phyloP scores from a whole-genome alignment of 805 yeast genomes.

The Teunomyces stri region DNA sequence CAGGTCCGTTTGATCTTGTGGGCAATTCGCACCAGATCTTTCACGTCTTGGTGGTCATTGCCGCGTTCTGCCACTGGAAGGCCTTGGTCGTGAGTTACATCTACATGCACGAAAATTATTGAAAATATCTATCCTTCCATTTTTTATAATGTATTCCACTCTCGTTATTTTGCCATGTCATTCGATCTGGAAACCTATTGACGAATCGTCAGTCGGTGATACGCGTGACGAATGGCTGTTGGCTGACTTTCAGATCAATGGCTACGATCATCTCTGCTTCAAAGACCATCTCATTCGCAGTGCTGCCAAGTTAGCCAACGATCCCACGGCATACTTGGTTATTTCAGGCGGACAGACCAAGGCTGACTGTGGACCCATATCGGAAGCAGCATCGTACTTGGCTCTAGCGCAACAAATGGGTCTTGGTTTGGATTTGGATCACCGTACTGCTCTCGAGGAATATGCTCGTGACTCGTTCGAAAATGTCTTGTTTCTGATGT shows the following conservation, averaged over 20 bases:
- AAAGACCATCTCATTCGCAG: conserved; percentile 56
- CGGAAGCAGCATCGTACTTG: conserved; percentile 62
- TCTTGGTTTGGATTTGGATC: conserved; percentile 5
- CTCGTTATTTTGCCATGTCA: conserved; percentile 51
- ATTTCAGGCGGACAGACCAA: conserved; percentile 76
- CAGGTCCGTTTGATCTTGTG: conserved; percentile 53
- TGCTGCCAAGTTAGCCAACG: conserved; percentile 30
- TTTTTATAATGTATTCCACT: not conserved
- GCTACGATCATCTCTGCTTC: conserved; percentile 66
- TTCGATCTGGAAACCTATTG: conserved; percentile 50
- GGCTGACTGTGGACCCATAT: conserved; percentile 47
- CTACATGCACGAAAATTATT: conserved; percentile 36
- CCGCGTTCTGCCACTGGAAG: conserved; percentile 69
- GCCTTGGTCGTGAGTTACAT: conserved; percentile 60
- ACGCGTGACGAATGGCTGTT: conserved; percentile 58
- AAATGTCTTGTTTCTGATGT: conserved; percentile 62
- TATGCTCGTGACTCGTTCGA: conserved; percentile 80
- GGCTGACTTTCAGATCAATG: conserved; percentile 66
- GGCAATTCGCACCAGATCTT: conserved; percentile 88
- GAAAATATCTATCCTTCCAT: not conserved
- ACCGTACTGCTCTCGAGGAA: conserved; percentile 54
- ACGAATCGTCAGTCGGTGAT: conserved; percentile 42
- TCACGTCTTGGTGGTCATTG: conserved; percentile 73
- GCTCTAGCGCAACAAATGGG: conserved; percentile 38
- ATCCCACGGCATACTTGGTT: conserved; percentile 36